A percentile compares a stretch with the other conserved stretches of the same genome.
These are phyloP conservation scores for Gymnopus androsaceus DNA, from an alignment of 1,284 basidiomycete species.

Conservation along the genomic window DNA sequence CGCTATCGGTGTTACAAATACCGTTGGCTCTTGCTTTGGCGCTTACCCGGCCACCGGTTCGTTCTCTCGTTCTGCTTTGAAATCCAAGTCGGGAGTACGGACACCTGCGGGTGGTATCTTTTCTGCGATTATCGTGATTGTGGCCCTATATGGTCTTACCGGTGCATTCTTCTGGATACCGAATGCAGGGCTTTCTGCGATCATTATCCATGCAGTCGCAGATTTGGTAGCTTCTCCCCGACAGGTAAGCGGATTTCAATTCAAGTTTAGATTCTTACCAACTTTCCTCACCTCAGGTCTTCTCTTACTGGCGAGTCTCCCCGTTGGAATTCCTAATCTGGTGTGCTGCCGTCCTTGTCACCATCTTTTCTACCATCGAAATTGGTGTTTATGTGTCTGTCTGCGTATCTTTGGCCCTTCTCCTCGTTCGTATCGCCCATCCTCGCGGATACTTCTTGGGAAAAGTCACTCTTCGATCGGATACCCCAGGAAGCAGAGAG, in stretches of 20 bases:
- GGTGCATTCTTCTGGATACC: slow-evolving; percentile 91
- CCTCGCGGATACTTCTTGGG: slow-evolving; percentile 93
- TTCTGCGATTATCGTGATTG: slow-evolving; percentile 87
- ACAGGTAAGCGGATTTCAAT: slow-evolving; percentile 44
- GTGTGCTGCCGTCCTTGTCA: slow-evolving; percentile 84
- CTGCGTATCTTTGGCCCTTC: slow-evolving; percentile 76
- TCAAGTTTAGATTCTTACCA: background rate
- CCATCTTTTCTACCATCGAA: slow-evolving; percentile 88
- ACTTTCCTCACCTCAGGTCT: slow-evolving; percentile 54
- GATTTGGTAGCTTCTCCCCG: slow-evolving; percentile 88
- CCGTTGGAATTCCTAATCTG: slow-evolving; percentile 95
- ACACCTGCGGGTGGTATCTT: slow-evolving; percentile 91
- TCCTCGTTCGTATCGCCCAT: slow-evolving; percentile 89
- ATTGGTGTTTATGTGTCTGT: slow-evolving; percentile 95
- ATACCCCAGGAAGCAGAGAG: slow-evolving; percentile 34
- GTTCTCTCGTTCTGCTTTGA: slow-evolving; percentile 95
- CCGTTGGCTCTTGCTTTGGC: slow-evolving; percentile 81
- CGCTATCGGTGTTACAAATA: slow-evolving; percentile 96
- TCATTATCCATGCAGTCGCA: slow-evolving; percentile 95
- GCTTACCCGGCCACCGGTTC: slow-evolving; percentile 98
- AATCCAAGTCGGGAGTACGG: slow-evolving; percentile 94
- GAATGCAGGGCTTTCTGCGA: slow-evolving; percentile 78
- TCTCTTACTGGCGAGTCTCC: slow-evolving; percentile 91
- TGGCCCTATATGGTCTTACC: slow-evolving; percentile 92
- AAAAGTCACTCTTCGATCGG: slow-evolving; percentile 51